Percentiles rank a stretch among this genome's conserved stretches.
Evolutionary conservation across 2,329 filamentous ascomycete genomes (phyloP).

Genomic region (Coniochaeta ligniaria): DNA sequence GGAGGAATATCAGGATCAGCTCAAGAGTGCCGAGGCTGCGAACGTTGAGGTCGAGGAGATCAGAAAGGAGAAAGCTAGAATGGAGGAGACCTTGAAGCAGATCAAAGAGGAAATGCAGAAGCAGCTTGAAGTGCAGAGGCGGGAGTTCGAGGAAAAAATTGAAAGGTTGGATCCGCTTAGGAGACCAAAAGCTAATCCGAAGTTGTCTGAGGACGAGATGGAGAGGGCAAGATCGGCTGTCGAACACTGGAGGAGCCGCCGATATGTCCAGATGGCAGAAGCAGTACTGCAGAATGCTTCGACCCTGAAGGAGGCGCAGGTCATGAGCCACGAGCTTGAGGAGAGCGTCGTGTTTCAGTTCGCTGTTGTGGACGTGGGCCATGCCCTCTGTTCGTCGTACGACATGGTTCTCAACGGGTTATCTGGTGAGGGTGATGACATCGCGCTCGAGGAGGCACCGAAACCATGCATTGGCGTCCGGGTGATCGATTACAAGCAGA

Average conservation of each 20-base stretch:
- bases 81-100: slow-evolving; percentile 73
- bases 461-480: slow-evolving; percentile 90
- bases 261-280: slow-evolving; percentile 92
- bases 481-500: slow-evolving; percentile 83
- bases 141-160: slow-evolving; percentile 77
- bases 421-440: slow-evolving; percentile 75
- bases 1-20: slow-evolving; percentile 71
- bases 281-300: slow-evolving; percentile 82
- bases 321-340: slow-evolving; percentile 95
- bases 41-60: slow-evolving; percentile 78
- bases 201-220: slow-evolving; percentile 65
- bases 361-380: slow-evolving; percentile 80
- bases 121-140: slow-evolving; percentile 75
- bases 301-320: slow-evolving; percentile 87
- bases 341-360: slow-evolving; percentile 94
- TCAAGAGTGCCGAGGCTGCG: slow-evolving; percentile 67
- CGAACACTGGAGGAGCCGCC: slow-evolving; percentile 72
- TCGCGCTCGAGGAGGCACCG: slow-evolving; percentile 68
- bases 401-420: slow-evolving; percentile 93
- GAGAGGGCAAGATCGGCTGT: slow-evolving; percentile 59
- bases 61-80: slow-evolving; percentile 71
- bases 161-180: slow-evolving; percentile 65
- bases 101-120: slow-evolving; percentile 86
- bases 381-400: slow-evolving; percentile 87
- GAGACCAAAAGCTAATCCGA: slow-evolving; percentile 51